phyloP scores from a whole-genome alignment of 2,329 filamentous ascomycete genomes.

The Sporothrix phasma region DNA sequence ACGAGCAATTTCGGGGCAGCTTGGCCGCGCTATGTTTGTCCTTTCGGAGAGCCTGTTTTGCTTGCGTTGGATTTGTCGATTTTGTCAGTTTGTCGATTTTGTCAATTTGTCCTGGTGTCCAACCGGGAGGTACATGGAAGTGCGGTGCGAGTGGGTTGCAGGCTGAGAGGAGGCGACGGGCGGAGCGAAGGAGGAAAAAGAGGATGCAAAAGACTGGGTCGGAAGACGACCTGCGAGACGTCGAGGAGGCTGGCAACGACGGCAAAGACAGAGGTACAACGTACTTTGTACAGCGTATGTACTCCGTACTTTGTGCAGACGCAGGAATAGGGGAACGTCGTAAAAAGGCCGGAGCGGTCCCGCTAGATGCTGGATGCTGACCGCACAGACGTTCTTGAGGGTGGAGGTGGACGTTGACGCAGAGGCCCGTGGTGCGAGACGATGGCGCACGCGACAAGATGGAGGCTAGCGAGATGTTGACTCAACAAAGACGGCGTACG shows the following conservation, averaged over 20 bases:
- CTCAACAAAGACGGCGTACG: neutral
- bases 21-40: neutral
- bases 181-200: neutral
- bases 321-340: neutral
- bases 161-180: neutral
- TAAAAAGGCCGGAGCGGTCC: neutral
- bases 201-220: constrained; percentile 5
- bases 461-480: neutral
- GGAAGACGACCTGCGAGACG: neutral
- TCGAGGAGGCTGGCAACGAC: neutral
- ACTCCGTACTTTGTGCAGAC: neutral
- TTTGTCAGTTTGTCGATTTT: neutral
- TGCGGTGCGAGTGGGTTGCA: neutral
- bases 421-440: neutral
- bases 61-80: neutral
- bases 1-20: constrained; percentile 5
- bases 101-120: no score
- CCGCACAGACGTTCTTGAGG: constrained; percentile 9
- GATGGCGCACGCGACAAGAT: neutral
- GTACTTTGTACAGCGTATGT: neutral
- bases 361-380: constrained; percentile 3
- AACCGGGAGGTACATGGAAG: neutral
- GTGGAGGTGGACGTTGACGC: neutral
- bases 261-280: neutral
- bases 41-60: neutral